phyloP scores from a whole-genome alignment of 352 stramenopile species.

The Phytophthora megakarya region DNA sequence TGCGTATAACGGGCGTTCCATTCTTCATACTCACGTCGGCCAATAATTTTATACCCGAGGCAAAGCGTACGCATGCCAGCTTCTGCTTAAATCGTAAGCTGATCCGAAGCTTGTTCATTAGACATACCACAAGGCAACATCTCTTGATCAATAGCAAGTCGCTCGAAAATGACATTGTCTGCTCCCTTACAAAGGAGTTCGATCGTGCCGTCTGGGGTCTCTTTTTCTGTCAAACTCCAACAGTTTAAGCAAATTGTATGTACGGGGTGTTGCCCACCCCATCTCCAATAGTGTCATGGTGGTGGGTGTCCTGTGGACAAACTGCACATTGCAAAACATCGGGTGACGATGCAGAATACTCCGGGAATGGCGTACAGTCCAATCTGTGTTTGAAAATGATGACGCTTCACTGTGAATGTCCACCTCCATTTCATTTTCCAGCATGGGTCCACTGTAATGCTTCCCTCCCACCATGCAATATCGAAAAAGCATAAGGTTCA shows the following conservation, averaged over 20 bases:
- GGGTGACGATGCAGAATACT: constrained; percentile 83
- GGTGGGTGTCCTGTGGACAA: constrained; percentile 75
- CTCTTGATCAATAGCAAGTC: constrained; percentile 46
- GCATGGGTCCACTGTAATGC: constrained; percentile 89
- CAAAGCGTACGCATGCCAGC: constrained; percentile 82
- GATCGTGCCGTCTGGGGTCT: constrained; percentile 63
- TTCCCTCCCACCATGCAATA: constrained; percentile 93
- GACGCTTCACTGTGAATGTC: constrained; percentile 1
- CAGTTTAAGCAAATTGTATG: constrained; percentile 92
- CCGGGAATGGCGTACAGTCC: constrained; percentile 72
- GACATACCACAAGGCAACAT: constrained; percentile 26
- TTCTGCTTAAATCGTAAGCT: constrained; percentile 73
- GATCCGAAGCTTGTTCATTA: constrained; percentile 37
- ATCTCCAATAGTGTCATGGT: constrained; percentile 60
- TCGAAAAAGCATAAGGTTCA: constrained; percentile 97
- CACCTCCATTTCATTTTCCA: constrained; percentile 55
- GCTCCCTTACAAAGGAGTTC: constrained; percentile 80
- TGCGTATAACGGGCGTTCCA: constrained; percentile 66
- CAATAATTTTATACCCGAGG: constrained; percentile 68
- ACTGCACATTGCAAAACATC: constrained; percentile 84
- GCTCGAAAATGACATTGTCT: constrained; percentile 83
- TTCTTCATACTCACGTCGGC: constrained; percentile 47
- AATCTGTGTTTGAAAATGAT: constrained; percentile 15
- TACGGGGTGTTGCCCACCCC: constrained; percentile 36
- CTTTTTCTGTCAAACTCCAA: constrained; percentile 97